Evolutionary conservation across 495 filamentous ascomycete genomes (phyloP).

Genomic region (Podospora sp.): DNA sequence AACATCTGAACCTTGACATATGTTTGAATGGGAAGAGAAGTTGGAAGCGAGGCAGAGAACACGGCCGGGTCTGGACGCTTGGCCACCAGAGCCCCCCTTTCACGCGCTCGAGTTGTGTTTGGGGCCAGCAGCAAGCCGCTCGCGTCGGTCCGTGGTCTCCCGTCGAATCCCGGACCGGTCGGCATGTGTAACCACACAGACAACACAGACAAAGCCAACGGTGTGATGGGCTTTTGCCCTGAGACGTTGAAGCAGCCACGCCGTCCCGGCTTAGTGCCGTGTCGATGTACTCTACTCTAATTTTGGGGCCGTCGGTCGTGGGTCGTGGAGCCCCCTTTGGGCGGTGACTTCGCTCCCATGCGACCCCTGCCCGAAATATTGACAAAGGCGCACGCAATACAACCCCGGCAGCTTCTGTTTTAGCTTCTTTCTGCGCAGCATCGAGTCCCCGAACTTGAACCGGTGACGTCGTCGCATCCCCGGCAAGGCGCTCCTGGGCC

Average conservation of each 20-base stretch:
- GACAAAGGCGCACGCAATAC: constrained; percentile 6
- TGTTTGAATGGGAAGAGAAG: background rate
- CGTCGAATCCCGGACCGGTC: background rate
- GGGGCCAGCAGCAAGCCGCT: background rate
- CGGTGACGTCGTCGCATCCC: background rate
- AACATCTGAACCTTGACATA: background rate
- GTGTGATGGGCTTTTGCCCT: background rate
- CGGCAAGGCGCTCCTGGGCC: background rate
- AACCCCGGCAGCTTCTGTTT: background rate
- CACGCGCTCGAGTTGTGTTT: too few species aligned
- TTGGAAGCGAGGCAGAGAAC: background rate
- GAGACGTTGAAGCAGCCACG: background rate
- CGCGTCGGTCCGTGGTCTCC: constrained; percentile 3
- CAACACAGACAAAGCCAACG: background rate
- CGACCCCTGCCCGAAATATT: constrained; percentile 8
- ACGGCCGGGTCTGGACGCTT: background rate
- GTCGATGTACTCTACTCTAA: background rate
- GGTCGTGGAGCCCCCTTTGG: background rate
- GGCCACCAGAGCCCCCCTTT: too few species aligned
- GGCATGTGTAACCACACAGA: background rate
- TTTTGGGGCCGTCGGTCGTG: background rate
- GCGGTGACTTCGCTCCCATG: constrained; percentile 4
- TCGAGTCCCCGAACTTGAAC: background rate
- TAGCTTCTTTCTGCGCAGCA: background rate
- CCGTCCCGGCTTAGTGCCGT: background rate